Base-by-base conservation (phyloP, 1,284 basidiomycete genomes). In the Ustilago trichophora region DNA sequence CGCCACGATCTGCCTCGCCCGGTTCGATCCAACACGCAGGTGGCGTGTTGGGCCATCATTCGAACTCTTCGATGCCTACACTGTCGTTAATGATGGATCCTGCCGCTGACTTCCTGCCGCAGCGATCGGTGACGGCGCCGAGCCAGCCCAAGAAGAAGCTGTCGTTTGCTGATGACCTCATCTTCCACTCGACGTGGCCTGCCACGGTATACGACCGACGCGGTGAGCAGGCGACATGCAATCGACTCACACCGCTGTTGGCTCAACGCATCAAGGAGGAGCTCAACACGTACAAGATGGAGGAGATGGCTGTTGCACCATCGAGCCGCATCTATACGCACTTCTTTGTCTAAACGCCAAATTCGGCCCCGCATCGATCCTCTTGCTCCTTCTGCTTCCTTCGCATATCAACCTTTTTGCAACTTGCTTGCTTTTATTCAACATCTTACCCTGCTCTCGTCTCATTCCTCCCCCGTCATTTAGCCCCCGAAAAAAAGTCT, bases 221-320 rank as follows among this genome's bases (percentile, higher is more conserved):
- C 65, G 93, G 91, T 74, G 95, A 97, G 83, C 92, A 92, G 24
- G 94, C 93, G 40, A 98, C 95, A 18, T 97, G 93, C 88, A 97
- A 94, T 84, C 87, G 92, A 27, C 84, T 98, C 75, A 98, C 95
- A 46, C 95, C 95, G 38, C 88, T 90, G 62, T 85, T 98, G 75
- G 95, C 95, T 37, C 91, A 96, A 85, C 86, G 90, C 68, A 97
- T 97, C 83, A 97, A 97, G 85, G 92, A 94, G 83, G 76, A 76
- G 62, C 64, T 77, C 54, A 77, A 96, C 83, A 92, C 91, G 62
- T 96, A 91, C 84, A 96, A 96, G 86, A 92, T 96, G 90, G 93
- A 96, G 83, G 91, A 94, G 84, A 96, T 97, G 93, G 91, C 93
- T 79, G 92, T 97, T 60, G 93, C 96, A 19, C 67, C 78, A 12